Conservation (phyloP, 805 yeast species). For the Zygotorulaspora chibaensis region DNA sequence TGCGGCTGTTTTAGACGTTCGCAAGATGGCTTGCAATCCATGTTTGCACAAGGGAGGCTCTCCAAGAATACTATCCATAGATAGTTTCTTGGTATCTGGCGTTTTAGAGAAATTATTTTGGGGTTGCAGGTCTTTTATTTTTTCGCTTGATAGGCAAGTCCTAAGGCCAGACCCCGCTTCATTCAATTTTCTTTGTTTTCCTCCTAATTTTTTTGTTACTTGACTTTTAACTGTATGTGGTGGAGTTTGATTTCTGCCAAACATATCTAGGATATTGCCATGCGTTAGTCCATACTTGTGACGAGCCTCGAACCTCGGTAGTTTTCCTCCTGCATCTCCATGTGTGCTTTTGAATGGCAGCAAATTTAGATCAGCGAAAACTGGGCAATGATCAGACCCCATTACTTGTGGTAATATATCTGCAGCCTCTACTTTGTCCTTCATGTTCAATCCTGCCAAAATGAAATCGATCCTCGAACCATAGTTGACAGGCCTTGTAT, state of each 20-base stretch:
- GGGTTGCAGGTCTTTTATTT: not conserved
- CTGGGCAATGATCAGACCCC: slow-evolving; percentile 97
- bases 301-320: slow-evolving; percentile 52
- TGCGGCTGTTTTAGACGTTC: slow-evolving; percentile 41
- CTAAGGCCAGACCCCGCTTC: too few species aligned
- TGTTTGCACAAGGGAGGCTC: slow-evolving; percentile 47
- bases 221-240: not conserved
- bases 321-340: slow-evolving; percentile 3
- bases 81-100: not conserved
- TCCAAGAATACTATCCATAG: slow-evolving; percentile 24
- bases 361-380: slow-evolving; percentile 59
- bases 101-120: not conserved
- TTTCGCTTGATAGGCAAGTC: not conserved
- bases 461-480: slow-evolving; percentile 88
- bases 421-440: slow-evolving; percentile 36
- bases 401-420: slow-evolving; percentile 60
- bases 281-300: slow-evolving; percentile 41
- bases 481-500: slow-evolving; percentile 72
- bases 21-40: slow-evolving; percentile 42
- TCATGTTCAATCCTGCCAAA: slow-evolving; percentile 43
- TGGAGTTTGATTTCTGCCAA: slow-evolving; percentile 20
- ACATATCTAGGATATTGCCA: slow-evolving; percentile 37
- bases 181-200: not conserved
- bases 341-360: not conserved
- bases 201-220: slow-evolving; percentile 4